These are phyloP conservation scores for Rhynchospora breviuscula DNA, from an alignment of 176 grass and related monocot genomes.

Conservation along the genomic window DNA sequence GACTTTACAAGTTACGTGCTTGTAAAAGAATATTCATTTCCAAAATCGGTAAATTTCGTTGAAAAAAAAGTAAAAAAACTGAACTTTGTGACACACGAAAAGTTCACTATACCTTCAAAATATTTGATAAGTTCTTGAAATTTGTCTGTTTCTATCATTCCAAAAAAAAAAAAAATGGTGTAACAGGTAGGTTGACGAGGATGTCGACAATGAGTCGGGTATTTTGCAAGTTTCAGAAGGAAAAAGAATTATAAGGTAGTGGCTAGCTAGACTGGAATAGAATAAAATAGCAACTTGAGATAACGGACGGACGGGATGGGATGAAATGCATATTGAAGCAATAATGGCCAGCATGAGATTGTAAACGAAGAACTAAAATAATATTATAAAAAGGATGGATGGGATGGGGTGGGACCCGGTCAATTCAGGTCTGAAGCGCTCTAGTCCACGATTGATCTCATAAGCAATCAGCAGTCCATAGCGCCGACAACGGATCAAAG, in stretches of 20 bases:
- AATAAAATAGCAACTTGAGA: too few relatives aligned
- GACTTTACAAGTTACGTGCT: neutral
- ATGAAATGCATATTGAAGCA: too few relatives aligned
- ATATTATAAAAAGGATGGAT: too few relatives aligned
- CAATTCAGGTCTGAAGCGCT: neutral
- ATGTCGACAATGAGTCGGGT: too few relatives aligned
- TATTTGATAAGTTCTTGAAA: neutral
- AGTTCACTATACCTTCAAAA: neutral
- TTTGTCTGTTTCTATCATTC: neutral
- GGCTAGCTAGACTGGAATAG: too few relatives aligned
- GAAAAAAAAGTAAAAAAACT: neutral
- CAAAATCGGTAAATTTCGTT: neutral
- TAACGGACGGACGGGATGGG: too few relatives aligned
- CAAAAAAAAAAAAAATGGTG: too few relatives aligned
- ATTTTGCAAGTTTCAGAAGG: too few relatives aligned
- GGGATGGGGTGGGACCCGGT: neutral
- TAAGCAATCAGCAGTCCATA: neutral
- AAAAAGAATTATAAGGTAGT: too few relatives aligned
- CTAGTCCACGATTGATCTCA: neutral
- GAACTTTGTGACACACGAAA: neutral
- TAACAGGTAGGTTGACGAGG: too few relatives aligned
- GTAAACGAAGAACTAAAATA: too few relatives aligned
- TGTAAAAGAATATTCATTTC: neutral
- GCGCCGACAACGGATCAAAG: slow-evolving; percentile 7
- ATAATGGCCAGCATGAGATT: too few relatives aligned